phyloP scores from a whole-genome alignment of 179 eudicot species.

The Patellifolia procumbens region DNA sequence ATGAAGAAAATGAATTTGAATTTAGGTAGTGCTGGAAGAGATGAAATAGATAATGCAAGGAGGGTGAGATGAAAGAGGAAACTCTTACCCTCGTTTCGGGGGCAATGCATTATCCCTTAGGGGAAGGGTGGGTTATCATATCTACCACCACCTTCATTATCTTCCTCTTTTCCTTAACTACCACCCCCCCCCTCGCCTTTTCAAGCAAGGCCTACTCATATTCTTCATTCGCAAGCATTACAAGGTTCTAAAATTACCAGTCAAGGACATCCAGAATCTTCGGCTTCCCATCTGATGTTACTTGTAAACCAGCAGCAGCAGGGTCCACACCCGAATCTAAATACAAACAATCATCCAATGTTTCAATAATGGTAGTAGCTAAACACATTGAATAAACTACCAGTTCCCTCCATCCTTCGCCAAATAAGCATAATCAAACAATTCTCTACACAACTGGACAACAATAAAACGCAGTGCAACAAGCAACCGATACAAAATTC shows the following conservation, averaged over 20 bases:
- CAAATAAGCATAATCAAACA: neutral
- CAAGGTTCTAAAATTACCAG: conserved; percentile 49
- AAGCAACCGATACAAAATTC: neutral
- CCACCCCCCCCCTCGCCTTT: no score
- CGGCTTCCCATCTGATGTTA: conserved; percentile 93
- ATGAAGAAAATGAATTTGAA: no score
- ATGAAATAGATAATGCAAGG: no score
- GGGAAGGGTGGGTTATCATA: no score
- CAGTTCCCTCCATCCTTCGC: neutral
- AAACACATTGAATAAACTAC: neutral
- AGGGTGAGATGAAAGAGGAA: no score
- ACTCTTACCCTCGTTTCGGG: no score
- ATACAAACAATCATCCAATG: conserved; percentile 8
- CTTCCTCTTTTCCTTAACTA: no score
- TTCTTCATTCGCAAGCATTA: neutral
- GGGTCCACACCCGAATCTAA: conserved; percentile 98
- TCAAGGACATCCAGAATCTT: conserved; percentile 87
- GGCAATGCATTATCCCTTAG: no score
- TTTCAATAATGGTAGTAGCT: neutral
- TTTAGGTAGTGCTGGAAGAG: no score
- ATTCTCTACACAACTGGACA: neutral
- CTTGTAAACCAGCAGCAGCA: conserved; percentile 82
- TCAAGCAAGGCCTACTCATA: no score
- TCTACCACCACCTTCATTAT: no score
- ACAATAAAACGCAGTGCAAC: neutral